phyloP scores from a whole-genome alignment of 495 filamentous ascomycete genomes.

The Penicillium coprophilum region DNA sequence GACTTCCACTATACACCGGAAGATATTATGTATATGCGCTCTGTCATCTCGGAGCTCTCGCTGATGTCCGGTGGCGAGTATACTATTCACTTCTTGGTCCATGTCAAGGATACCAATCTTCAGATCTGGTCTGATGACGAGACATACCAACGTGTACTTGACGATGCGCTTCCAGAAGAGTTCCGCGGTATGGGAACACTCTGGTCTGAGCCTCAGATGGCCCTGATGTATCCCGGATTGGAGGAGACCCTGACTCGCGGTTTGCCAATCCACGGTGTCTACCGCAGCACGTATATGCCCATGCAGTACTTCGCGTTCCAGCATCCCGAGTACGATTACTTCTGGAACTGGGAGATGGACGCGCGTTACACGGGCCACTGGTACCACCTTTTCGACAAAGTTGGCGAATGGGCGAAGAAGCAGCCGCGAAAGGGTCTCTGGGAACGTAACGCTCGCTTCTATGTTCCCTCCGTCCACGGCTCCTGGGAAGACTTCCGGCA shows the following conservation, averaged over 20 bases:
- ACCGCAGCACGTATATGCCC: conserved; percentile 88
- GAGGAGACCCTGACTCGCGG: conserved; percentile 69
- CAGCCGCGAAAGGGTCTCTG: conserved; percentile 91
- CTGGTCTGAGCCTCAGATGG: conserved; percentile 92
- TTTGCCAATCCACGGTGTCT: conserved; percentile 84
- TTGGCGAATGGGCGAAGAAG: conserved; percentile 69
- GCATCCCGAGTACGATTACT: conserved; percentile 91
- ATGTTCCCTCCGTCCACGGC: conserved; percentile 84
- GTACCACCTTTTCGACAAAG: conserved; percentile 80
- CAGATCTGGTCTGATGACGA: conserved; percentile 67
- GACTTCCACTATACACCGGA: conserved; percentile 55
- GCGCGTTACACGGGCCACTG: conserved; percentile 94
- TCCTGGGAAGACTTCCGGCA: conserved; percentile 90
- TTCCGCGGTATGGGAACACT: conserved; percentile 86
- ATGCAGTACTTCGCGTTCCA: conserved; percentile 87
- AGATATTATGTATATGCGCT: conserved; percentile 55
- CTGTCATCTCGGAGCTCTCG: conserved; percentile 62
- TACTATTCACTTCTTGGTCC: conserved; percentile 62
- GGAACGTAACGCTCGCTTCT: conserved; percentile 92
- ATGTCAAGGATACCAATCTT: conserved; percentile 63
- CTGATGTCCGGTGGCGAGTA: conserved; percentile 64
- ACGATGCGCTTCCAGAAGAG: conserved; percentile 73
- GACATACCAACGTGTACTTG: conserved; percentile 62
- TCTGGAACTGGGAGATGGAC: conserved; percentile 99
- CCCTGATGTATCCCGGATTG: conserved; percentile 78